Evolutionary conservation across 176 grass and related monocot genomes (phyloP), one percentile per base, ranked within the genome.

Genomic region (Aegilops longissima): DNA sequence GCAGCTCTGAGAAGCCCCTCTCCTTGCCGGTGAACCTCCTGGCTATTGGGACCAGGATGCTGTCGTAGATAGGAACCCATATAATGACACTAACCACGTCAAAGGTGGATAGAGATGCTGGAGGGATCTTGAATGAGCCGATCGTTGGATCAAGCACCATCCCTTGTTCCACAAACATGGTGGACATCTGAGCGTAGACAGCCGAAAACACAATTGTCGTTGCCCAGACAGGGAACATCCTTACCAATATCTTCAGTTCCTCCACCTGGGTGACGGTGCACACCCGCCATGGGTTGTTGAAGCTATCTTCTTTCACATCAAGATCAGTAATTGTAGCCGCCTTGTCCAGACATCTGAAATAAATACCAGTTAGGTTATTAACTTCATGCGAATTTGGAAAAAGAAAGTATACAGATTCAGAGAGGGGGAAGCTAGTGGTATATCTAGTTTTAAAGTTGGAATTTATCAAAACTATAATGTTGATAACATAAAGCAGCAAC

Each of bases 111-210:
- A 97, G 90, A 45, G 95, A 97, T 38, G 95, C 95, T 30, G 95
- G 95, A 34, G 95, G 95, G 64, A 97, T 83, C 25, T 87, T 97
- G 83, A 97, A 97, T 56, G 95, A 94, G 12, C 88, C 90, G 16
- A 94, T 56, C 13, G 92, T 91, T 70, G 95, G 66, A 68, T 97
- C 92, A 40, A 97, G 90, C 78, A 94, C 88, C 90, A 94, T 97
- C 47, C 95, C 95, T 87, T 97, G 95, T 65, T 97, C 95, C 64
- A 97, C 95, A 73, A 97, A 97, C 95, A 97, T 91, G 23, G 95
- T 97, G 21, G 95, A 90, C 35, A 92, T 97, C 81, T 97, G 92
- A 76, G 95, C 88, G 77, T 97, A 92, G 9, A 94, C 92, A 33
- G 92, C 90, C 20, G 95, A 97, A 76, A 97, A 97, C 13, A 97